phyloP scores from a whole-genome alignment of 2,329 filamentous ascomycete species.

The Gaeumannomyces sp. region DNA sequence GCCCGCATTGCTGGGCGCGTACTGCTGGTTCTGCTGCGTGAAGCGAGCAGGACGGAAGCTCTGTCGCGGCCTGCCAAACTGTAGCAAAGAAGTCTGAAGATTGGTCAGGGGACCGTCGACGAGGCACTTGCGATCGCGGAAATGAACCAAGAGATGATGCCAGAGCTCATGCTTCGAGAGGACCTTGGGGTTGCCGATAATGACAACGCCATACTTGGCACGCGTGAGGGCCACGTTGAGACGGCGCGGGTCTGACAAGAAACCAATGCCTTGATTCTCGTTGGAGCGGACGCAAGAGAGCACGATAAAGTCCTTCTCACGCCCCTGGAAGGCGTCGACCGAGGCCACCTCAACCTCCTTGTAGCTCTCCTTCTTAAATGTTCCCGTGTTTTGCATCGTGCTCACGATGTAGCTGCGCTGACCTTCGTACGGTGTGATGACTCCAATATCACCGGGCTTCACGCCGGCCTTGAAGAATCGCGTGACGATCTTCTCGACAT shows the following conservation, averaged over 20 bases:
- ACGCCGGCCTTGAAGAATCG: slow-evolving; percentile 98
- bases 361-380: slow-evolving; percentile 97
- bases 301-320: slow-evolving; percentile 99
- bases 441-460: slow-evolving; percentile 87
- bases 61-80: slow-evolving; percentile 91
- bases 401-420: slow-evolving; percentile 97
- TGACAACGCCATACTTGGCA: slow-evolving; percentile 93
- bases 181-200: slow-evolving; percentile 95
- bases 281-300: slow-evolving; percentile 97
- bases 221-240: slow-evolving; percentile 95
- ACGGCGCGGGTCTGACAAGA: slow-evolving; percentile 94
- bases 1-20: slow-evolving; percentile 16
- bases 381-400: slow-evolving; percentile 97
- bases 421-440: slow-evolving; percentile 97
- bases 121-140: slow-evolving; percentile 93
- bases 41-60: slow-evolving; percentile 86
- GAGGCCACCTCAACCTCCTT: slow-evolving; percentile 98
- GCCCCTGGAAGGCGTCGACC: slow-evolving; percentile 96
- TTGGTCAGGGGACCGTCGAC: slow-evolving; percentile 95
- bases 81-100: slow-evolving; percentile 87
- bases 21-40: slow-evolving; percentile 50
- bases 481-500: slow-evolving; percentile 97
- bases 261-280: slow-evolving; percentile 97
- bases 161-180: slow-evolving; percentile 95
- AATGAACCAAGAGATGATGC: slow-evolving; percentile 92